Evolutionary conservation across 805 yeast species (phyloP), one percentile per base, ranked within the genome.

Genomic region (Komagataella populi): DNA sequence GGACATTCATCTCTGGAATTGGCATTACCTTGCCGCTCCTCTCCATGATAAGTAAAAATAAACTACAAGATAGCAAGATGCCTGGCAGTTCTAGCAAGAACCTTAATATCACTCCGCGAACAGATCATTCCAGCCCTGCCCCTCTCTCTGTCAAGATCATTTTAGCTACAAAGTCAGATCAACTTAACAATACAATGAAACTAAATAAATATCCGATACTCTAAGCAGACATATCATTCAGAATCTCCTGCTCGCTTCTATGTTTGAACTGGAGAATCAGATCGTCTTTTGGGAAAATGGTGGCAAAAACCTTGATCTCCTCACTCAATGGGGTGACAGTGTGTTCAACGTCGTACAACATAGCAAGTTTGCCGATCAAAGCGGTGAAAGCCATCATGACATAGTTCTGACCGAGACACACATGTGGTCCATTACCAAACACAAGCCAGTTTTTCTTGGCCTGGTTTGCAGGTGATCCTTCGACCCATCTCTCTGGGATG

Each of bases 251-350:
- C 39, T 30, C 39, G 39, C 14, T 10, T 70, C 93, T 80, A 58
- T 64, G 71, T 49, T 71, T 73, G 73, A 90, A 91, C 59, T 81
- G 72, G 65, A 93, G 70, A 57, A 87, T 78, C 64, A 95, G 80
- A 66, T 93, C 96, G 70, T 93, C 99, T 67, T 87, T 81, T 23
- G 99, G 99, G 85, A 93, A 93, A 64, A 93, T 89, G 17, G 99
- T 93, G 23, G 99, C 99, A 66, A 93, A 93, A 45, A 93, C 98
- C 64, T 88, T 87, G 63, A 93, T 89, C 63, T 88, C 83, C 71
- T 93, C 99, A 59, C 91, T 82, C 58, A 83, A 72, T 46, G 83
- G 84, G 22, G 99, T 93, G 48, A 84, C 80, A 57, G 81, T 76
- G 67, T 93, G 99, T 53, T 77, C 69, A 71, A 93, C 80, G 67